Evolutionary conservation across 306 rosid genomes (phyloP).

Genomic region (Argentina anserina): DNA sequence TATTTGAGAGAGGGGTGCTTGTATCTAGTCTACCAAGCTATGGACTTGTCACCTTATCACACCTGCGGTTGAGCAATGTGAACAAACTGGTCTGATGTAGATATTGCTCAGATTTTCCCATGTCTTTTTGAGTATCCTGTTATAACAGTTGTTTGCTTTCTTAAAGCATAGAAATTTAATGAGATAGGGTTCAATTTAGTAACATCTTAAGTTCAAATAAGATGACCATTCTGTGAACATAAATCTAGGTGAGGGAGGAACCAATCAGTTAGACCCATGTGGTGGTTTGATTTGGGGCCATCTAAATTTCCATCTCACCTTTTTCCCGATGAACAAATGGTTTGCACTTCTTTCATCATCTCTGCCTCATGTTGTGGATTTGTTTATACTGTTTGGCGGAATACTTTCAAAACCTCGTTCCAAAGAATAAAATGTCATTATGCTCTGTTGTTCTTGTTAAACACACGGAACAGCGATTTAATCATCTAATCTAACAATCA

Average conservation of each 20-base stretch:
- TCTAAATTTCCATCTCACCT: background rate
- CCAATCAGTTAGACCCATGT: background rate
- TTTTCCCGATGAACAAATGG: background rate
- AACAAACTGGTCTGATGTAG: background rate
- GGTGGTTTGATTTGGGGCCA: background rate
- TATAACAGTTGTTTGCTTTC: background rate
- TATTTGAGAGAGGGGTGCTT: background rate
- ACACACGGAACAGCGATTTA: background rate
- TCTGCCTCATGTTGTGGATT: background rate
- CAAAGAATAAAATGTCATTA: background rate
- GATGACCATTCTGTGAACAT: background rate
- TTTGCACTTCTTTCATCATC: background rate
- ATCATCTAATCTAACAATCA: slow-evolving; percentile 9
- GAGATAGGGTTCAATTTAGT: background rate
- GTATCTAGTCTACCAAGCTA: background rate
- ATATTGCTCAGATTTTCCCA: background rate
- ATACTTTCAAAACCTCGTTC: too few species aligned
- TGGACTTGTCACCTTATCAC: background rate
- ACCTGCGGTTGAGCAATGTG: background rate
- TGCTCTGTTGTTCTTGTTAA: slow-evolving; percentile 10
- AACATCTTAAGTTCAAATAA: background rate
- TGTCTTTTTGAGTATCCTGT: background rate
- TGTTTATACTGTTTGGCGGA: background rate
- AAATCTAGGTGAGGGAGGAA: background rate
- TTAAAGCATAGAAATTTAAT: background rate